These are phyloP conservation scores for Trichosporon ovoides DNA, from an alignment of 1,284 basidiomycete genomes.

Conservation along the genomic window DNA sequence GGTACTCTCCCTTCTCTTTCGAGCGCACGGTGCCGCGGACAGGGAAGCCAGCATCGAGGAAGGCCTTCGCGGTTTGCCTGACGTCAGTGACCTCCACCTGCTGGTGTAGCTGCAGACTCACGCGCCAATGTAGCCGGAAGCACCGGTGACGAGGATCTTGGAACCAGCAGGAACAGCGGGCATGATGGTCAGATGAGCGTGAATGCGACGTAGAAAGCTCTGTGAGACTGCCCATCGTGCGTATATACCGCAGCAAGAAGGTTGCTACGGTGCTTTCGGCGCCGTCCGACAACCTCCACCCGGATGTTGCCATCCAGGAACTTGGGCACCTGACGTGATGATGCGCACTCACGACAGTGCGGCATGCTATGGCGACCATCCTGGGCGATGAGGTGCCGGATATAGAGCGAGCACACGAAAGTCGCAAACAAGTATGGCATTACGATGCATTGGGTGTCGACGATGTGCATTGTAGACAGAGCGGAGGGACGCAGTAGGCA, in stretches of 20 bases:
- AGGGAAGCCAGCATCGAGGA: slow-evolving; percentile 39
- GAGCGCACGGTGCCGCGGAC: slow-evolving; percentile 60
- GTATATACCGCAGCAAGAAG: not conserved
- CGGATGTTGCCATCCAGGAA: no score
- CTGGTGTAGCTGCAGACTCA: slow-evolving; percentile 8
- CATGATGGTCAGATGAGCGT: slow-evolving; percentile 40
- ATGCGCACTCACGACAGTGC: no score
- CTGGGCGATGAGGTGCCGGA: no score
- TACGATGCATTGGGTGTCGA: no score
- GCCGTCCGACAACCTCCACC: no score
- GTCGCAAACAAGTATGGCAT: no score
- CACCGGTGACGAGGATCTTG: slow-evolving; percentile 51
- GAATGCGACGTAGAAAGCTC: not conserved
- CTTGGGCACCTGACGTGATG: no score
- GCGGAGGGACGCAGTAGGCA: no score
- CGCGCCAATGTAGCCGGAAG: slow-evolving; percentile 50
- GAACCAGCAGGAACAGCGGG: slow-evolving; percentile 47
- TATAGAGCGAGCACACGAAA: no score
- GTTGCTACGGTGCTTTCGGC: no score
- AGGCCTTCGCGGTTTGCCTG: slow-evolving; percentile 31
- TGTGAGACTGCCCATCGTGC: not conserved
- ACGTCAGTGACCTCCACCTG: not conserved
- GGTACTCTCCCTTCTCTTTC: slow-evolving; percentile 54
- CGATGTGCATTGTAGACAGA: no score
- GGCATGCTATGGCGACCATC: no score